Conservation (phyloP, 768 basidiomycete species). For the Kwoniella dejecticola region DNA sequence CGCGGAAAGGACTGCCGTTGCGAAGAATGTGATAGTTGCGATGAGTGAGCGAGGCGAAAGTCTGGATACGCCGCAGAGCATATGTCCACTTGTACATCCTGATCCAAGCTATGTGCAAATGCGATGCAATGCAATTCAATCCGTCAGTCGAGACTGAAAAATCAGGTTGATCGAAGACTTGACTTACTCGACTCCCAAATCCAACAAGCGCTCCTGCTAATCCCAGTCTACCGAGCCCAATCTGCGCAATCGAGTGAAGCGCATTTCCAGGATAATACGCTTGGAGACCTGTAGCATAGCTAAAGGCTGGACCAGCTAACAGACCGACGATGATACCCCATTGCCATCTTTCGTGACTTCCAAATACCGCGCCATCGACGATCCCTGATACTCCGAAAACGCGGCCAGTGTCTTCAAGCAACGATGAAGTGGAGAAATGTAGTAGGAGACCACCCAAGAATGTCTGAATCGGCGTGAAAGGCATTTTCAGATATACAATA, state of each 20-base stretch:
- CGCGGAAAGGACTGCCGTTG: conserved; percentile 46
- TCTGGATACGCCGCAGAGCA: conserved; percentile 56
- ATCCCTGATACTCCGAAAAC: conserved; percentile 55
- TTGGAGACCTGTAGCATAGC: conserved; percentile 8
- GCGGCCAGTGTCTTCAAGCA: conserved; percentile 50
- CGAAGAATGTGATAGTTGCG: conserved; percentile 52
- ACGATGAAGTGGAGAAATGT: conserved; percentile 45
- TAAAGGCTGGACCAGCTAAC: conserved; percentile 28
- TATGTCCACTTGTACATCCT: conserved; percentile 57
- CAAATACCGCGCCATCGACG: conserved; percentile 44
- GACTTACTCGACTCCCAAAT: conserved; percentile 54
- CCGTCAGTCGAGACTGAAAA: too few species aligned
- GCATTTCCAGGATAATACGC: conserved; percentile 12
- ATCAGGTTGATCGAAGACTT: too few species aligned
- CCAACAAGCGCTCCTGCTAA: conserved; percentile 53
- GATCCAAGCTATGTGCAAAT: conserved; percentile 46
- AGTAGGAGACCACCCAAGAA: conserved; percentile 53
- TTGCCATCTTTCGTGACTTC: conserved; percentile 35
- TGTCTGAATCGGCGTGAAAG: conserved; percentile 52
- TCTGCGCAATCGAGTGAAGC: background rate
- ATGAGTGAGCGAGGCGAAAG: conserved; percentile 53
- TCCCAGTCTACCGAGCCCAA: conserved; percentile 19
- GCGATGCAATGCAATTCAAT: background rate
- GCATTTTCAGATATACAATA: conserved; percentile 2
- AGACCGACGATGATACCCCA: conserved; percentile 37